Evolutionary conservation across 129 eudicot species (phyloP).

Genomic region (Deinandra increscens): DNA sequence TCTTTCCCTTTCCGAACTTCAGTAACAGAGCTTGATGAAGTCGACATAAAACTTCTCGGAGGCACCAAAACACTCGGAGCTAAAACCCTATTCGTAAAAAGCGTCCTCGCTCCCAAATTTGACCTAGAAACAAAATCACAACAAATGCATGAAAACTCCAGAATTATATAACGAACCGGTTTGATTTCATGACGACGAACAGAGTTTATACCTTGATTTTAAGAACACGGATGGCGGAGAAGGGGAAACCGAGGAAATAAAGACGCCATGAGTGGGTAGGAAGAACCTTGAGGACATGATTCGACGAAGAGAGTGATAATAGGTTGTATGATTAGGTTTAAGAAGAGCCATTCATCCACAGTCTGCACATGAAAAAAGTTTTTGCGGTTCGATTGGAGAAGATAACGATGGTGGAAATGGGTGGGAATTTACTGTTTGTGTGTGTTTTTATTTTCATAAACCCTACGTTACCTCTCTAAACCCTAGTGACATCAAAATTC

Average conservation of each 20-base stretch:
- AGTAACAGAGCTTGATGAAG: slow-evolving; percentile 53
- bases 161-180: background rate
- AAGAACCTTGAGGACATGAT: slow-evolving; percentile 41
- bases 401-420: slow-evolving; percentile 28
- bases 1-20: slow-evolving; percentile 51
- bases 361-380: slow-evolving; percentile 20
- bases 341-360: slow-evolving; percentile 41
- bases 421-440: background rate
- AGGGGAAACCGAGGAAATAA: slow-evolving; percentile 12
- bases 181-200: background rate
- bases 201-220: slow-evolving; percentile 34
- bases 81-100: slow-evolving; percentile 36
- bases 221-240: slow-evolving; percentile 24
- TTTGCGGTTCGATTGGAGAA: slow-evolving; percentile 25
- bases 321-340: slow-evolving; percentile 30
- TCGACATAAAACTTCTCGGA: slow-evolving; percentile 65
- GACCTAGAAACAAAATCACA: slow-evolving; percentile 38
- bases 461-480: slow-evolving; percentile 28
- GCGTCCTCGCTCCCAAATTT: slow-evolving; percentile 41
- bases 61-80: slow-evolving; percentile 42
- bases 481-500: background rate
- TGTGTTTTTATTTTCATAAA: slow-evolving; percentile 18
- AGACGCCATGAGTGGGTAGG: slow-evolving; percentile 18
- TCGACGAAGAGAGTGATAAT: slow-evolving; percentile 27
- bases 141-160: background rate